phyloP scores from a whole-genome alignment of 306 rosid species.

The Fragaria ananassa region DNA sequence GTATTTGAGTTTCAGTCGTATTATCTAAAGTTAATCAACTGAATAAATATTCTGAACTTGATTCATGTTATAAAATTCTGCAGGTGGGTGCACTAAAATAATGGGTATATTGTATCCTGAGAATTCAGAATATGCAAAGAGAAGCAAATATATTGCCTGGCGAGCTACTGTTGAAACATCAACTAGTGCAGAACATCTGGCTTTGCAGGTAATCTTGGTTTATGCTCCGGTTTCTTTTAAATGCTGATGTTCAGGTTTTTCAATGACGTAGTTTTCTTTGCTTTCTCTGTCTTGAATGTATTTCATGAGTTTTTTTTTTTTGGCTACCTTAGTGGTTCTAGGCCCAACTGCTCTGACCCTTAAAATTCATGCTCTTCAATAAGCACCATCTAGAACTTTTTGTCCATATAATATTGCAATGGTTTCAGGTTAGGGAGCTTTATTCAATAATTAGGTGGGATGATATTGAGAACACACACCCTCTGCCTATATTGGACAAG shows the following conservation, averaged over 20 bases:
- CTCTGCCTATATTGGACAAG: conserved; percentile 65
- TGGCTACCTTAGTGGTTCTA: background rate
- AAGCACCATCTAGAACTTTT: conserved; percentile 18
- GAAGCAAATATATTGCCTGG: conserved; percentile 80
- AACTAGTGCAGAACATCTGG: conserved; percentile 79
- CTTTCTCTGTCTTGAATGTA: background rate
- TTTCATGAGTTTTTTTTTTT: background rate
- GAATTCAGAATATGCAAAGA: conserved; percentile 85
- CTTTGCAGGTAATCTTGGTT: conserved; percentile 62
- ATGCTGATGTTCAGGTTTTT: conserved; percentile 22
- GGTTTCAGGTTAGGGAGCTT: conserved; percentile 87
- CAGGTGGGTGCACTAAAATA: conserved; percentile 87
- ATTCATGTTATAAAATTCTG: conserved; percentile 48
- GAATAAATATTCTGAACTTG: conserved; percentile 40
- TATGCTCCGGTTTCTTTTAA: conserved; percentile 17
- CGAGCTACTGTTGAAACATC: conserved; percentile 88
- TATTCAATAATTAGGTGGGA: conserved; percentile 82
- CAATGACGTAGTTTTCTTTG: background rate
- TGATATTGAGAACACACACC: conserved; percentile 76
- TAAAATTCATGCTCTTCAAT: conserved; percentile 12
- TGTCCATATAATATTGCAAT: conserved; percentile 20
- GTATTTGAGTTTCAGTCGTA: conserved; percentile 27
- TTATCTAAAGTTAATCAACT: conserved; percentile 37
- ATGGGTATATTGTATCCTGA: conserved; percentile 81
- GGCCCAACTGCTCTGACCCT: background rate